Conservation (phyloP, 1,284 basidiomycete species). For the Cutaneotrichosporon arboriforme region DNA sequence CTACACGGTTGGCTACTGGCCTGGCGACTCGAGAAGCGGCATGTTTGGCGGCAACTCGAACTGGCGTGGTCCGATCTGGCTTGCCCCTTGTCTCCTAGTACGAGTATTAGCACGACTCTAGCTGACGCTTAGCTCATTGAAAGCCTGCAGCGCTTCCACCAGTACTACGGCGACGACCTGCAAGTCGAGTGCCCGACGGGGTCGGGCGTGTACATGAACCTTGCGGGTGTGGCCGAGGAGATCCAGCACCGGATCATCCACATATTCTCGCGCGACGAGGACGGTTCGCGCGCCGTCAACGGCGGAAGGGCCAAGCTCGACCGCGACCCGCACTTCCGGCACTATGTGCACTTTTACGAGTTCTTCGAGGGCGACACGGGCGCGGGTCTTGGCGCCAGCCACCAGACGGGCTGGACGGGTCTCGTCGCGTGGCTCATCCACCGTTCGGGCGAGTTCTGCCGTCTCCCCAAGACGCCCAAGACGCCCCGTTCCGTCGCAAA, state of each 20-base stretch:
- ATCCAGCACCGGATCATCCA: slow-evolving; percentile 95
- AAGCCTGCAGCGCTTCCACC: slow-evolving; percentile 85
- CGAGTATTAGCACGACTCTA: slow-evolving; percentile 33
- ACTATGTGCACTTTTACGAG: slow-evolving; percentile 59
- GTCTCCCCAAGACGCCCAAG: slow-evolving; percentile 77
- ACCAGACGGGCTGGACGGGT: slow-evolving; percentile 97
- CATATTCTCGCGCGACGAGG: slow-evolving; percentile 83
- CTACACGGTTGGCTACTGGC: slow-evolving; percentile 94
- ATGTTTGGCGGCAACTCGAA: slow-evolving; percentile 93
- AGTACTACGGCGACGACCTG: slow-evolving; percentile 85
- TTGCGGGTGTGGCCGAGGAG: slow-evolving; percentile 88
- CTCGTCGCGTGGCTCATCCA: slow-evolving; percentile 82
- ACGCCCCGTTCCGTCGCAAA: slow-evolving; percentile 67
- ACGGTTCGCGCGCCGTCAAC: slow-evolving; percentile 83
- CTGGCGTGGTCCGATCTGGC: slow-evolving; percentile 82
- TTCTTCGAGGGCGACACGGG: slow-evolving; percentile 95
- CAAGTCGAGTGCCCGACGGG: slow-evolving; percentile 93
- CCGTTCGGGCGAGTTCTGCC: slow-evolving; percentile 73
- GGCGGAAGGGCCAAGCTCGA: slow-evolving; percentile 83
- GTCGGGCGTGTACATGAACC: slow-evolving; percentile 90
- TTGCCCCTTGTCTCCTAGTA: slow-evolving; percentile 89
- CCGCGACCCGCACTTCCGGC: slow-evolving; percentile 89
- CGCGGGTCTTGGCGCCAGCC: slow-evolving; percentile 86
- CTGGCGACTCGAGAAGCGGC: slow-evolving; percentile 89
- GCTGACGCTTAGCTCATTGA: slow-evolving; percentile 47